Percentiles rank a stretch among this genome's conserved stretches.
These are phyloP conservation scores for Pseudogymnoascus sp. DNA, from an alignment of 2,329 filamentous ascomycete genomes.

Conservation along the genomic window DNA sequence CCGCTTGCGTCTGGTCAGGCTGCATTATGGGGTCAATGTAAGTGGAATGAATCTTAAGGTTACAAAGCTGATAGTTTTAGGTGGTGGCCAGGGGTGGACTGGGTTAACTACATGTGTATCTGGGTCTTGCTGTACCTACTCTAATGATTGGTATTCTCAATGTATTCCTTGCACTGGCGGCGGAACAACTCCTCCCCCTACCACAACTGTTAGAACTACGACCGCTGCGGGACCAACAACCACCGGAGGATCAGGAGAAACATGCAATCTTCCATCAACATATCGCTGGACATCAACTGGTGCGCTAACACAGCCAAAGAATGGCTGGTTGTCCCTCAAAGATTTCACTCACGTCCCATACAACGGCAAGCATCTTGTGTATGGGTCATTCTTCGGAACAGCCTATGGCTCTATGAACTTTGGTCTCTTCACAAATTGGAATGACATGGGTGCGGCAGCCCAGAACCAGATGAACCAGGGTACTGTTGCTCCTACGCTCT, in stretches of 20 bases:
- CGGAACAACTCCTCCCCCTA: background rate
- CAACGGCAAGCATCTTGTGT: slow-evolving; percentile 54
- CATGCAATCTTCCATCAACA: slow-evolving; percentile 45
- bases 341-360: slow-evolving; percentile 52
- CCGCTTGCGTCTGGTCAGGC: background rate
- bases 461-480: slow-evolving; percentile 43
- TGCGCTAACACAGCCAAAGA: slow-evolving; percentile 43
- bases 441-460: slow-evolving; percentile 40
- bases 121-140: slow-evolving; percentile 20
- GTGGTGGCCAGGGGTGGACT: slow-evolving; percentile 23
- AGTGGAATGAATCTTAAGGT: background rate
- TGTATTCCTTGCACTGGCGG: slow-evolving; percentile 14
- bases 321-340: slow-evolving; percentile 52
- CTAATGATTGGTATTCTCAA: slow-evolving; percentile 22
- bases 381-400: slow-evolving; percentile 42
- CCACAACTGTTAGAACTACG: background rate
- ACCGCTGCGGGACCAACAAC: background rate
- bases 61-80: background rate
- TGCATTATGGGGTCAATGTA: slow-evolving; percentile 9
- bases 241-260: slow-evolving; percentile 8
- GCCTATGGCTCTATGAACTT: slow-evolving; percentile 54
- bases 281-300: slow-evolving; percentile 49
- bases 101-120: slow-evolving; percentile 22
- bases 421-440: slow-evolving; percentile 45
- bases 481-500: slow-evolving; percentile 53